phyloP scores from a whole-genome alignment of 2,329 filamentous ascomycete species.

The Lecanoromycetidae sp. region DNA sequence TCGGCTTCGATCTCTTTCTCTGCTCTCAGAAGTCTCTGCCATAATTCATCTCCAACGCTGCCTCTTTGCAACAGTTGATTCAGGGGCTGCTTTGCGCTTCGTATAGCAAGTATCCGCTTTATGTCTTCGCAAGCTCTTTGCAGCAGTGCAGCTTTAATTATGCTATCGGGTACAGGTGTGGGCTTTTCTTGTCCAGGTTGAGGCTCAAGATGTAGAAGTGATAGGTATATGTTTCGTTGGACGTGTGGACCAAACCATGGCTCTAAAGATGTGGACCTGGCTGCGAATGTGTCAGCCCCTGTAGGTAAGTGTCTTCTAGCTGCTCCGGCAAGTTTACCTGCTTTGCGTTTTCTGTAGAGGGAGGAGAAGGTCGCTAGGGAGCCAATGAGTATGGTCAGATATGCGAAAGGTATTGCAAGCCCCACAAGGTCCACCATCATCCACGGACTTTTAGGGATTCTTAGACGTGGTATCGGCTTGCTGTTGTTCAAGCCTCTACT shows the following conservation, averaged over 20 bases:
- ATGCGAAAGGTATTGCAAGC: constrained; percentile 76
- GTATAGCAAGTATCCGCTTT: constrained; percentile 75
- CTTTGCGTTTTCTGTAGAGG: constrained; percentile 86
- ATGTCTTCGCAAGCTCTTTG: constrained; percentile 88
- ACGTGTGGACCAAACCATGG: constrained; percentile 91
- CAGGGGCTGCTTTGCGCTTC: constrained; percentile 78
- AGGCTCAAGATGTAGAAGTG: constrained; percentile 67
- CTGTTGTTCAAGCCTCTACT: no score
- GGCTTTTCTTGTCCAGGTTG: constrained; percentile 55
- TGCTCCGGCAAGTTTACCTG: constrained; percentile 37
- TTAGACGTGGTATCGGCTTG: no score
- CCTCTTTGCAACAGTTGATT: constrained; percentile 73
- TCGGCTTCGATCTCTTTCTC: constrained; percentile 98
- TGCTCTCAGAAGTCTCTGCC: constrained; percentile 79
- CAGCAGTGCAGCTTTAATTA: constrained; percentile 78
- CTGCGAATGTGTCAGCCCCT: constrained; percentile 39
- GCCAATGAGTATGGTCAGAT: constrained; percentile 74
- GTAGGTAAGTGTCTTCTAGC: background rate
- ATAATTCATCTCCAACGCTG: constrained; percentile 89
- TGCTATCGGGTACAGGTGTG: constrained; percentile 62
- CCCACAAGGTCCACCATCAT: constrained; percentile 63
- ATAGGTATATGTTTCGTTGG: constrained; percentile 88
- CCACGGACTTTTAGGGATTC: background rate
- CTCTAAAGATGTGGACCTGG: constrained; percentile 68
- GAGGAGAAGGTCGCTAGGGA: constrained; percentile 85